Percentiles rank a stretch among this genome's conserved stretches.
Conservation (phyloP, 2,329 filamentous ascomycete genomes). For the Arthrocladium fulminans region DNA sequence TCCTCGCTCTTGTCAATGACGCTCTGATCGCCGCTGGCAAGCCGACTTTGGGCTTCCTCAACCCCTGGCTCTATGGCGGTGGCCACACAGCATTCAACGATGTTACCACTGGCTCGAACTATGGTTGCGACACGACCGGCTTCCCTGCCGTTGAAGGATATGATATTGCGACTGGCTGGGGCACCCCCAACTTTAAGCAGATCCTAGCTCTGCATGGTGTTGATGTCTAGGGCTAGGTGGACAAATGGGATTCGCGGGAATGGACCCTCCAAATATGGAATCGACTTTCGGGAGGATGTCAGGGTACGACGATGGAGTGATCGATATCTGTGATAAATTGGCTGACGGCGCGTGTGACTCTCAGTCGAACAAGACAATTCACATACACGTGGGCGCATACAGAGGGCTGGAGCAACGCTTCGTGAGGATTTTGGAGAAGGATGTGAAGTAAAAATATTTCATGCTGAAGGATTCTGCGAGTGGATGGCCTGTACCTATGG, state of each 20-base stretch:
- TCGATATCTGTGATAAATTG: too few species aligned
- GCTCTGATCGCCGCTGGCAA: constrained; percentile 45
- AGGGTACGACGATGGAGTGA: background rate
- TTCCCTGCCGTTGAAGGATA: constrained; percentile 32
- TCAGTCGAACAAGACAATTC: too few species aligned
- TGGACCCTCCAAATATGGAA: background rate
- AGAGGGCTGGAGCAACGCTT: too few species aligned
- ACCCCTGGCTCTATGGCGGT: constrained; percentile 51
- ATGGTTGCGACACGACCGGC: constrained; percentile 29
- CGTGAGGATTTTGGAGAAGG: too few species aligned
- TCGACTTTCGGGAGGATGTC: background rate
- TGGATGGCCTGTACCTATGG: too few species aligned
- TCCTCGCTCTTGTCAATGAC: constrained; percentile 56
- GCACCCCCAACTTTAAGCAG: constrained; percentile 26
- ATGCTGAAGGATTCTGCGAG: too few species aligned
- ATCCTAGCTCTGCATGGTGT: constrained; percentile 20
- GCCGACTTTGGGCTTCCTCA: constrained; percentile 48
- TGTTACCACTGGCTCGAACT: constrained; percentile 28
- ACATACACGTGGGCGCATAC: too few species aligned
- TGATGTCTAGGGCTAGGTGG: background rate
- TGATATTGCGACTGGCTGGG: constrained; percentile 35
- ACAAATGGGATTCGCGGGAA: background rate
- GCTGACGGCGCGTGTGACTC: too few species aligned
- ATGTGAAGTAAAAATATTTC: too few species aligned
- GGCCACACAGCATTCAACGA: constrained; percentile 42